Conservation (phyloP, 306 rosid species). For the Cicer arietinum region DNA sequence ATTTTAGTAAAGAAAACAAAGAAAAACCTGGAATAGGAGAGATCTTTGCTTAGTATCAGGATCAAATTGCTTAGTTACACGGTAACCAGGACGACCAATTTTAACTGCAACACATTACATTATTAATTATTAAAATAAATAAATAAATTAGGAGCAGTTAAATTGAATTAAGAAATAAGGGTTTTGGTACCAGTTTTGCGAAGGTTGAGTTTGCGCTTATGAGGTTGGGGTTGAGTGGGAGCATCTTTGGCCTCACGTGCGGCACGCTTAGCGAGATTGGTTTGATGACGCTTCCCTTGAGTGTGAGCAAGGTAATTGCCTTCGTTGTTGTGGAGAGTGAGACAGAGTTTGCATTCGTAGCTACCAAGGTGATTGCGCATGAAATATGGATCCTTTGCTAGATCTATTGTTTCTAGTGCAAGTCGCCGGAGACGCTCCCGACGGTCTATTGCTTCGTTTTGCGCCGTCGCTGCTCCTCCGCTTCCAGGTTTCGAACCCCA, state of each 20-base stretch:
- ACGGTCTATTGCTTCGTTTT: constrained; percentile 96
- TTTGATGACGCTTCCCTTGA: constrained; percentile 96
- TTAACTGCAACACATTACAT: constrained; percentile 58
- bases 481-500: constrained; percentile 99
- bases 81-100: constrained; percentile 95
- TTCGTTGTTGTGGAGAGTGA: constrained; percentile 94
- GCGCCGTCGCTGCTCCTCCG: constrained; percentile 97
- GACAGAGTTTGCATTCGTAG: constrained; percentile 92
- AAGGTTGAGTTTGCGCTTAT: constrained; percentile 81
- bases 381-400: constrained; percentile 94
- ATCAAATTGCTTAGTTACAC: constrained; percentile 94
- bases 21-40: constrained; percentile 81
- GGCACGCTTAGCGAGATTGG: constrained; percentile 90
- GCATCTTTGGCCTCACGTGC: constrained; percentile 98
- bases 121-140: no score
- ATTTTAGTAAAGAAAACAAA: no score
- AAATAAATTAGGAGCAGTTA: no score
- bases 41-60: constrained; percentile 93
- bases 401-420: constrained; percentile 93
- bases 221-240: constrained; percentile 97
- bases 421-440: constrained; percentile 94
- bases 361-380: constrained; percentile 99
- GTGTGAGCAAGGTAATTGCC: constrained; percentile 98
- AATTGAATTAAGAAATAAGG: no score
- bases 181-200: constrained; percentile 67